Evolutionary conservation across 2,329 filamentous ascomycete species (phyloP).

Genomic region (Drechslerella dactyloides): DNA sequence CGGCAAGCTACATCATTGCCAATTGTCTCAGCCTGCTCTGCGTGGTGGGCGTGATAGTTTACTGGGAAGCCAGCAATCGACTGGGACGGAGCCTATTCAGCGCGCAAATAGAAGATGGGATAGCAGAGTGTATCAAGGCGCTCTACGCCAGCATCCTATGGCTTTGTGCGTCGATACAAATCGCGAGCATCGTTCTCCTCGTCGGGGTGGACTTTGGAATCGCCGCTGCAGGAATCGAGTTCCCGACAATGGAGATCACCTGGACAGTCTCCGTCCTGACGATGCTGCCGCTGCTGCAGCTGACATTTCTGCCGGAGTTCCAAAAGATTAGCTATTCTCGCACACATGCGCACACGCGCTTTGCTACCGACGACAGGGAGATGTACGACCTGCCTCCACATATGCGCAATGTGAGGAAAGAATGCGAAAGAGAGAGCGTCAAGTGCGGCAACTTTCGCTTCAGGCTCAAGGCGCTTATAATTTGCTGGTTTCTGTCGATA

Average conservation of each 20-base stretch:
- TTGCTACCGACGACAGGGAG: too few relatives aligned
- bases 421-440: not conserved
- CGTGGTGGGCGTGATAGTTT: slow-evolving; percentile 7
- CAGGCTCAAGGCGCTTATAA: slow-evolving; percentile 10
- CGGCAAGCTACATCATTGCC: slow-evolving; percentile 28
- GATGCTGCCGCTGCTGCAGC: slow-evolving; percentile 12
- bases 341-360: not conserved
- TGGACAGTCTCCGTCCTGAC: slow-evolving; percentile 28
- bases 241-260: slow-evolving; percentile 29
- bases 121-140: slow-evolving; percentile 17
- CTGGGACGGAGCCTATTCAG: slow-evolving; percentile 2
- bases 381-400: too few relatives aligned
- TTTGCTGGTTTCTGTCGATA: slow-evolving; percentile 28
- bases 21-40: slow-evolving; percentile 19
- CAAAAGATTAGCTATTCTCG: slow-evolving; percentile 4
- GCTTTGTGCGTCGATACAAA: slow-evolving; percentile 24
- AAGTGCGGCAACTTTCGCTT: slow-evolving; percentile 5
- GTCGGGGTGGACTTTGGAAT: slow-evolving; percentile 20
- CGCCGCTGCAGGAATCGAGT: slow-evolving; percentile 22
- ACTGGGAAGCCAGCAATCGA: slow-evolving; percentile 19
- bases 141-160: slow-evolving; percentile 18
- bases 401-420: too few relatives aligned
- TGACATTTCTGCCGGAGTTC: slow-evolving; percentile 21
- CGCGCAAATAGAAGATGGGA: slow-evolving; percentile 7
- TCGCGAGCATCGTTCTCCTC: slow-evolving; percentile 22